These are phyloP conservation scores for Botryotinia narcissicola DNA, from an alignment of 2,329 filamentous ascomycete species.

Conservation along the genomic window DNA sequence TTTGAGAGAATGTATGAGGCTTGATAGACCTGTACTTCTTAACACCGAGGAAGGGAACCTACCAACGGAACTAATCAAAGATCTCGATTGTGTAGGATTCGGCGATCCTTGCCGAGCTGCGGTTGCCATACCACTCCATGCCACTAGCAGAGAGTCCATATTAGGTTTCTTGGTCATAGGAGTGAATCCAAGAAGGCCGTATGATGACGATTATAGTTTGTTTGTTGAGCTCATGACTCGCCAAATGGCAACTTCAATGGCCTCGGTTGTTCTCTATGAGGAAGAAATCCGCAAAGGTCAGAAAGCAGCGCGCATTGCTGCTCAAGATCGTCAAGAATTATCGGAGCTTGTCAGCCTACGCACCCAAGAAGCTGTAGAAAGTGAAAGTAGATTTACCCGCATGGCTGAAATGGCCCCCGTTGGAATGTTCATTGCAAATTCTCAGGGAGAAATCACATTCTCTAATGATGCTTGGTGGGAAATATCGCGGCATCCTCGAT, in stretches of 20 bases:
- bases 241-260: slow-evolving; percentile 75
- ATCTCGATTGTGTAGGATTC: slow-evolving; percentile 68
- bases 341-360: slow-evolving; percentile 69
- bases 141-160: slow-evolving; percentile 68
- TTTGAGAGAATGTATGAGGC: slow-evolving; percentile 73
- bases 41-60: slow-evolving; percentile 66
- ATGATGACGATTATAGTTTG: slow-evolving; percentile 75
- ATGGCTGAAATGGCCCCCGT: slow-evolving; percentile 21
- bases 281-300: slow-evolving; percentile 77
- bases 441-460: slow-evolving; percentile 68
- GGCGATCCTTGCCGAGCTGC: slow-evolving; percentile 67
- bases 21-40: slow-evolving; percentile 64
- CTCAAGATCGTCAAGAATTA: slow-evolving; percentile 72
- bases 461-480: slow-evolving; percentile 76
- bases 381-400: slow-evolving; percentile 75
- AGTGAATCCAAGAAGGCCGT: slow-evolving; percentile 73
- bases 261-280: slow-evolving; percentile 78
- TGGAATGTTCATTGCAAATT: slow-evolving; percentile 81
- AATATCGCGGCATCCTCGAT: slow-evolving; percentile 65
- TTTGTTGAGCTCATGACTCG: slow-evolving; percentile 73
- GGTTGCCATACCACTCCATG: slow-evolving; percentile 76
- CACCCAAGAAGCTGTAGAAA: slow-evolving; percentile 60
- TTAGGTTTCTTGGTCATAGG: slow-evolving; percentile 79
- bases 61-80: slow-evolving; percentile 61
- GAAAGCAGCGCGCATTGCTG: slow-evolving; percentile 69